A percentile compares a stretch with the other conserved stretches of the same genome.
phyloP scores from a whole-genome alignment of 1,284 basidiomycete species.

The Leccinum proliferum region DNA sequence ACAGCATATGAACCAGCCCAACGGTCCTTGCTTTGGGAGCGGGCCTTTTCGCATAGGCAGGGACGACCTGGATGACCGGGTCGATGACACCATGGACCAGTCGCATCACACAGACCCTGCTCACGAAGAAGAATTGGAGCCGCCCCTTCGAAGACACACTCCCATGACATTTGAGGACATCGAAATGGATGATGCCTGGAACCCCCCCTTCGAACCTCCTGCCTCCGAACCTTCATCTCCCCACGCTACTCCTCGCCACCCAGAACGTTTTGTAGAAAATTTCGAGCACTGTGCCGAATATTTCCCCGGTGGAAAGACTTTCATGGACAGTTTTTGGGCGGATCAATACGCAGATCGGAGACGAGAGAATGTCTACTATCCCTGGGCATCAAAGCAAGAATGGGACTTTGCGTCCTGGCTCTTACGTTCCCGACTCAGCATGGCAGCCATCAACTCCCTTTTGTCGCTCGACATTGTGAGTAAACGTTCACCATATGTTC shows the following conservation, averaged over 20 bases:
- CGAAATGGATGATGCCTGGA: neutral
- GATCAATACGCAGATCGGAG: conserved; percentile 1
- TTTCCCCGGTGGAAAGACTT: neutral
- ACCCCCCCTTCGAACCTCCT: neutral
- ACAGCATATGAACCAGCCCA: neutral
- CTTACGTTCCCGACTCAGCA: neutral
- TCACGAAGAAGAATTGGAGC: too few relatives aligned
- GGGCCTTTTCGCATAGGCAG: too few relatives aligned
- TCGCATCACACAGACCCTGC: too few relatives aligned
- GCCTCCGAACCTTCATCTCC: neutral
- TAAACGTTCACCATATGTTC: neutral
- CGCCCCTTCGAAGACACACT: too few relatives aligned
- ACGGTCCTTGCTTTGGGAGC: neutral
- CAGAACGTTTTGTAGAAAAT: neutral
- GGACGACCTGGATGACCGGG: too few relatives aligned
- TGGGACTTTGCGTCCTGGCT: neutral
- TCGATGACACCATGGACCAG: too few relatives aligned
- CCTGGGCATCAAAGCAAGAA: neutral
- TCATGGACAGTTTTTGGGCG: neutral
- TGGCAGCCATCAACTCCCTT: neutral
- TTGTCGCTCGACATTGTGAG: neutral
- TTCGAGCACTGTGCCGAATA: neutral
- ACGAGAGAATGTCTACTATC: neutral
- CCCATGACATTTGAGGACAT: neutral
- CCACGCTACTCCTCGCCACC: neutral